These are phyloP conservation scores for Cerioporus squamosus DNA, from an alignment of 1,284 basidiomycete species.

Conservation along the genomic window DNA sequence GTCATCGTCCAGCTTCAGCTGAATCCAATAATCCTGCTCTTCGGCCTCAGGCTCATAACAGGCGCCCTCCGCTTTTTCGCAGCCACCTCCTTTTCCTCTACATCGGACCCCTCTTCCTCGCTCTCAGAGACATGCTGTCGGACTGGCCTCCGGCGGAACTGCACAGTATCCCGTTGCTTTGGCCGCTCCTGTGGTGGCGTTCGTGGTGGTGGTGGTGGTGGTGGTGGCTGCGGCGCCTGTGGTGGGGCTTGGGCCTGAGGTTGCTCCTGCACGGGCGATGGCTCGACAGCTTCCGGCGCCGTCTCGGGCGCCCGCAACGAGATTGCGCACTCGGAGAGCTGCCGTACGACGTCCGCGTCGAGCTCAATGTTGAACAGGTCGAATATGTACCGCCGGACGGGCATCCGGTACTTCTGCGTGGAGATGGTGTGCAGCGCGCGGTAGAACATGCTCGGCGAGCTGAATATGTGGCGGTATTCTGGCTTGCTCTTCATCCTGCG, in stretches of 20 bases:
- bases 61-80: slow-evolving; percentile 47
- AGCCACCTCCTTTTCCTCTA: slow-evolving; percentile 44
- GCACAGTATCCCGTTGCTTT: slow-evolving; percentile 5
- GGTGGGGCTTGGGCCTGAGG: no score
- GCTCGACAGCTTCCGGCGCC: slow-evolving; percentile 5
- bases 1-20: slow-evolving; percentile 1
- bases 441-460: slow-evolving; percentile 79
- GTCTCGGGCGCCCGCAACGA: slow-evolving; percentile 17
- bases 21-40: slow-evolving; percentile 58
- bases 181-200: slow-evolving; percentile 35
- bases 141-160: slow-evolving; percentile 14
- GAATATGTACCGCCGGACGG: slow-evolving; percentile 89
- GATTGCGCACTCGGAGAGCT: slow-evolving; percentile 52
- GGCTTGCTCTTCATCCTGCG: slow-evolving; percentile 80
- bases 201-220: slow-evolving; percentile 42
- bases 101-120: slow-evolving; percentile 59
- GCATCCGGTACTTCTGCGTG: slow-evolving; percentile 86
- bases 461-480: slow-evolving; percentile 78
- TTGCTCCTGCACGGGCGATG: slow-evolving; percentile 15
- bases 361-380: slow-evolving; percentile 90
- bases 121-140: slow-evolving; percentile 58
- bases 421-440: slow-evolving; percentile 87
- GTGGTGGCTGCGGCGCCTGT: slow-evolving; percentile 30
- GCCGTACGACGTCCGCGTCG: slow-evolving; percentile 58
- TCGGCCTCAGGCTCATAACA: slow-evolving; percentile 60